Conservation (phyloP, 129 eudicot genomes). For the Centrapalus pauciflorus region DNA sequence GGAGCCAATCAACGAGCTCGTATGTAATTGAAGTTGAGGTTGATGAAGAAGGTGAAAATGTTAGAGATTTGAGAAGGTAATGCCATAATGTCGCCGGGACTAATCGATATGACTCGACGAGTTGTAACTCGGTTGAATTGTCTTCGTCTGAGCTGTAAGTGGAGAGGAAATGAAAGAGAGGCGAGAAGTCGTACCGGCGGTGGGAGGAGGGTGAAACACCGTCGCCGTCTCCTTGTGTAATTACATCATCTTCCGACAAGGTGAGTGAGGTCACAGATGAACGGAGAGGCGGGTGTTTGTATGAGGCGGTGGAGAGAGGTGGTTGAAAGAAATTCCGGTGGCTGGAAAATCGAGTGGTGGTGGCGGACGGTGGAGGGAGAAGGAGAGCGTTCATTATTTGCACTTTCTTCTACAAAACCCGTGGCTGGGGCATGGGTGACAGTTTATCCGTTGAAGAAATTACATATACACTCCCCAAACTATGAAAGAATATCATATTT, state of each 20-base stretch:
- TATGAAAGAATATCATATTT: background rate
- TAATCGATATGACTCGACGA: slow-evolving; percentile 66
- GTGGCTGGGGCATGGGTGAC: slow-evolving; percentile 27
- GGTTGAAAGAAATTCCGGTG: slow-evolving; percentile 30
- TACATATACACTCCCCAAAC: slow-evolving; percentile 7
- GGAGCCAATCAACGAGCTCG: slow-evolving; percentile 76
- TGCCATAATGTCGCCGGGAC: slow-evolving; percentile 92
- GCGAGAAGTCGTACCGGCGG: slow-evolving; percentile 77
- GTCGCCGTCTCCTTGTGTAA: slow-evolving; percentile 40
- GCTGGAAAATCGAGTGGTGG: slow-evolving; percentile 39
- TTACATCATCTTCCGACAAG: slow-evolving; percentile 17
- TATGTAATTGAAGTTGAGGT: slow-evolving; percentile 39
- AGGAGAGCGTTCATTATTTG: slow-evolving; percentile 51
- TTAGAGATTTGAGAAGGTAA: slow-evolving; percentile 62
- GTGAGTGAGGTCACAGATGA: slow-evolving; percentile 34
- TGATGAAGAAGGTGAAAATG: slow-evolving; percentile 46
- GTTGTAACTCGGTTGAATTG: slow-evolving; percentile 49
- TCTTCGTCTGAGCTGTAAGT: slow-evolving; percentile 18
- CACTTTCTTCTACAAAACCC: slow-evolving; percentile 2
- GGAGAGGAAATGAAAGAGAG: slow-evolving; percentile 73
- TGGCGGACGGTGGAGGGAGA: slow-evolving; percentile 47
- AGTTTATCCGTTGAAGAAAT: slow-evolving; percentile 26
- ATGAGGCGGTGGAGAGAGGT: slow-evolving; percentile 16
- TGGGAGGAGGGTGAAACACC: slow-evolving; percentile 30
- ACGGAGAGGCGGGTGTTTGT: slow-evolving; percentile 11